Evolutionary conservation across 176 grass and related monocot genomes (phyloP).

Genomic region (Stipa capillata): DNA sequence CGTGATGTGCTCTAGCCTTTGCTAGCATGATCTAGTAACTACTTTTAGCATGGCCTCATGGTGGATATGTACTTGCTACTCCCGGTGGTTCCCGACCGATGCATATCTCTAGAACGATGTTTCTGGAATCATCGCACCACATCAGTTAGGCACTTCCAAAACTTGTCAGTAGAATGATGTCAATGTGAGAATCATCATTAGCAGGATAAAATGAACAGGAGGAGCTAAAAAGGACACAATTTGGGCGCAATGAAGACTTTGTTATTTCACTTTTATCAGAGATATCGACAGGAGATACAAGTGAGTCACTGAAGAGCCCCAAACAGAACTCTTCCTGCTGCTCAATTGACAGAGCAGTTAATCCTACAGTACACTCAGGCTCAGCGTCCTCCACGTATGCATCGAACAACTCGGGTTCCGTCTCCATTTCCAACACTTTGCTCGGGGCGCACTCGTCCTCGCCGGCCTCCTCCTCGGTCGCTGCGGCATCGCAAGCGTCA

Average conservation of each 20-base stretch:
- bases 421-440: neutral
- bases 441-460: neutral
- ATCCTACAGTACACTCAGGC: slow-evolving; percentile 10
- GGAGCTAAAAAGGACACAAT: neutral
- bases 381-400: neutral
- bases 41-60: neutral
- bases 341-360: neutral
- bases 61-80: neutral
- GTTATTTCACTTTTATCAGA: slow-evolving; percentile 19
- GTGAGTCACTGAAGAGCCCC: neutral
- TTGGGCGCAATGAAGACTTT: neutral
- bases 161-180: neutral
- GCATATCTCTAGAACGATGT: neutral
- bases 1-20: neutral
- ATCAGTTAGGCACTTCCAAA: neutral
- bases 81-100: neutral
- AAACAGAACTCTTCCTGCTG: neutral
- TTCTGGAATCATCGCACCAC: slow-evolving; percentile 12
- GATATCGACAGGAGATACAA: neutral
- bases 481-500: neutral
- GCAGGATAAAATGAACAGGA: neutral
- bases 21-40: neutral
- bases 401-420: neutral
- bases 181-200: neutral
- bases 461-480: neutral